These are phyloP conservation scores for Phlyctochytrium planicorne DNA, from an alignment of 192 early-diverging fungal genomes.

Conservation along the genomic window DNA sequence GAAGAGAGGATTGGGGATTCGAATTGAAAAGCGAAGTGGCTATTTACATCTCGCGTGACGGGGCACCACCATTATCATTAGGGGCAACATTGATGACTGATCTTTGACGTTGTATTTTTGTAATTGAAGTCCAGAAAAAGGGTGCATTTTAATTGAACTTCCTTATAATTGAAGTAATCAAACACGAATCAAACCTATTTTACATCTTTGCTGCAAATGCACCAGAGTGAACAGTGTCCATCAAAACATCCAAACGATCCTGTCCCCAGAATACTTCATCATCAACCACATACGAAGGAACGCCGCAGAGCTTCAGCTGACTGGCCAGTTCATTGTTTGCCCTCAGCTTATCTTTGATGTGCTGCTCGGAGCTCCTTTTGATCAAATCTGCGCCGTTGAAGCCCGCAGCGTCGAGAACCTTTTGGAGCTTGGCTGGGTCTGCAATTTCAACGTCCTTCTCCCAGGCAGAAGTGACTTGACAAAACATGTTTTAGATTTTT, in stretches of 20 bases:
- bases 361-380: not conserved
- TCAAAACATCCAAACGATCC: constrained; percentile 16
- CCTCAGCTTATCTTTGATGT: constrained; percentile 17
- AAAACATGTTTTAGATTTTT: constrained; percentile 1
- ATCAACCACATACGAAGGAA: constrained; percentile 16
- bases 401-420: not conserved
- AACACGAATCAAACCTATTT: no score
- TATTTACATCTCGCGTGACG: not conserved
- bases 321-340: constrained; percentile 6
- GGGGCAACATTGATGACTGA: not conserved
- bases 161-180: no score
- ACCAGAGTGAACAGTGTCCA: not conserved
- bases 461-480: constrained; percentile 7
- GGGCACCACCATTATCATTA: not conserved
- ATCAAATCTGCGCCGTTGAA: not conserved
- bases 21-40: not conserved
- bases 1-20: constrained; percentile 2
- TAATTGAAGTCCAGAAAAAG: no score
- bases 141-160: no score
- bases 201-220: no score
- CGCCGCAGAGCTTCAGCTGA: constrained; percentile 12
- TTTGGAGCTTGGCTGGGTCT: constrained; percentile 7
- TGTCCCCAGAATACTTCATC: constrained; percentile 25
- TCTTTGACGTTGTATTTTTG: not conserved
- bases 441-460: constrained; percentile 6